Evolutionary conservation across 805 yeast genomes (phyloP).

Genomic region (Middelhovenomyces tepae): DNA sequence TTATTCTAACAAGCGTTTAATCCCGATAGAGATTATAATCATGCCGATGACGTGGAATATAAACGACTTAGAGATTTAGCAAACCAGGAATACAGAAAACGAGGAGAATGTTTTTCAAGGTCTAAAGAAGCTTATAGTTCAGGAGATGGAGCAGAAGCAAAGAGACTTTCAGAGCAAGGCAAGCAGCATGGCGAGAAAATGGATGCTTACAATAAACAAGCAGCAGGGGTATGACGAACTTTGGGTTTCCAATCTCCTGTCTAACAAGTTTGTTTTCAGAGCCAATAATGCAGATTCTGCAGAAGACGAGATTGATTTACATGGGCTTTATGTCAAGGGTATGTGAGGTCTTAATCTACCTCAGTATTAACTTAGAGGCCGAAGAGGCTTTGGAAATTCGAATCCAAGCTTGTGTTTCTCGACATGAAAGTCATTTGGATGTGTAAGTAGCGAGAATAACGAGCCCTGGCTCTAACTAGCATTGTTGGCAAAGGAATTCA

Average conservation of each 20-base stretch:
- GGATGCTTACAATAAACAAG: constrained; percentile 63
- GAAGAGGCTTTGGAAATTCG: constrained; percentile 65
- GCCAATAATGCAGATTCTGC: constrained; percentile 85
- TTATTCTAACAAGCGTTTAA: constrained; percentile 1
- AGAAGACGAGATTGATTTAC: constrained; percentile 81
- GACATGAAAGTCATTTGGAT: constrained; percentile 53
- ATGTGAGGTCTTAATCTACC: not conserved
- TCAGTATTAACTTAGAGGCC: constrained; percentile 48
- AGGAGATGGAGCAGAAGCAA: constrained; percentile 70
- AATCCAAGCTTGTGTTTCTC: constrained; percentile 50
- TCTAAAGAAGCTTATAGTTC: constrained; percentile 69
- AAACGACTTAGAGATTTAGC: constrained; percentile 58
- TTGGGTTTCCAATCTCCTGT: constrained; percentile 11
- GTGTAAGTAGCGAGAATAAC: constrained; percentile 31
- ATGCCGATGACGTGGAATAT: constrained; percentile 39
- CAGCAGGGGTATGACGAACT: too few relatives aligned
- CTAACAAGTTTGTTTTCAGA: constrained; percentile 56
- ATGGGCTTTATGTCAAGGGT: constrained; percentile 72
- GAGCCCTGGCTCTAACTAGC: not conserved
- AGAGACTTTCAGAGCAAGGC: constrained; percentile 60
- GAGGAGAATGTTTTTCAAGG: constrained; percentile 46
- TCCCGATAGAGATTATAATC: constrained; percentile 28
- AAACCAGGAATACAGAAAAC: constrained; percentile 50
- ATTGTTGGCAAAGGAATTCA: constrained; percentile 93
- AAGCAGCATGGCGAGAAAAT: constrained; percentile 52